Conservation (phyloP, 1,284 basidiomycete genomes). For the Pisolithus thermaeus region DNA sequence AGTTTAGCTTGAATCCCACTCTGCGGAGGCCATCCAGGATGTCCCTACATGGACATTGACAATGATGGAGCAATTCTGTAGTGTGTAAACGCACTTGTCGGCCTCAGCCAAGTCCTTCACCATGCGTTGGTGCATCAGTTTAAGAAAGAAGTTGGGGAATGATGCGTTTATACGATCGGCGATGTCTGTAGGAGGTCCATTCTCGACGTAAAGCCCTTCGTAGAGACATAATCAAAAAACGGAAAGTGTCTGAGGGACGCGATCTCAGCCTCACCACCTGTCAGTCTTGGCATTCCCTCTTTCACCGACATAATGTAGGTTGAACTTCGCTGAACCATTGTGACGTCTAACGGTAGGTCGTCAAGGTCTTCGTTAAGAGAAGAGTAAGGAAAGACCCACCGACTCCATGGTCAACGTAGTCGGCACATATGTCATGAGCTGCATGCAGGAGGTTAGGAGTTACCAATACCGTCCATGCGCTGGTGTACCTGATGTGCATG, state of each 20-base stretch:
- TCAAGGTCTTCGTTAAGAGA: neutral
- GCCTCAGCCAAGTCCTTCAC: constrained; percentile 43
- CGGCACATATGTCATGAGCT: constrained; percentile 27
- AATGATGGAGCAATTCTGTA: constrained; percentile 22
- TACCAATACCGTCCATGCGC: neutral
- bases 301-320: constrained; percentile 55
- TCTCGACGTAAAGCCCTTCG: constrained; percentile 36
- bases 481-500: constrained; percentile 47
- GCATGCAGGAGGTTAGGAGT: neutral
- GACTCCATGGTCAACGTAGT: constrained; percentile 26
- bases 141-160: constrained; percentile 15
- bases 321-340: constrained; percentile 57
- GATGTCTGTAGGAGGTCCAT: constrained; percentile 29
- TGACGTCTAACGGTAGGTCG: constrained; percentile 39
- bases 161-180: constrained; percentile 32
- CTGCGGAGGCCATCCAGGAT: constrained; percentile 50
- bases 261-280: constrained; percentile 19
- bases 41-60: constrained; percentile 33
- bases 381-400: constrained; percentile 8
- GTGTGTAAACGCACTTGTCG: constrained; percentile 38
- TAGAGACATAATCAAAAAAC: neutral
- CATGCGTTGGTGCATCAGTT: constrained; percentile 41
- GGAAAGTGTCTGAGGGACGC: neutral
- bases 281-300: constrained; percentile 36
- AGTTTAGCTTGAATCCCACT: constrained; percentile 55